A percentile compares a stretch with the other conserved stretches of the same genome.
Evolutionary conservation across 2,329 filamentous ascomycete species (phyloP).

Genomic region (Fusarium humuli): DNA sequence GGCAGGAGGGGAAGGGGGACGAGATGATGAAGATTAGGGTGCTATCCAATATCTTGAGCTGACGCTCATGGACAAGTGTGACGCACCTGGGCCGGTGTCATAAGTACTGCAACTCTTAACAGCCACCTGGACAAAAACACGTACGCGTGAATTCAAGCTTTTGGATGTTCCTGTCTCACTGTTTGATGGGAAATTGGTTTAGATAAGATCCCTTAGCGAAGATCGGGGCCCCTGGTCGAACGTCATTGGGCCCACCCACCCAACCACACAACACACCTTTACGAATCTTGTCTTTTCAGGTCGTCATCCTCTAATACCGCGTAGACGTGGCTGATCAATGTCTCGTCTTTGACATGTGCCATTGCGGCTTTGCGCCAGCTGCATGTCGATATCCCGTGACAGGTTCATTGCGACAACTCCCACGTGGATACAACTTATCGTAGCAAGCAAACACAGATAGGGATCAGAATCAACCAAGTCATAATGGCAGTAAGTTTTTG

Average conservation of each 20-base stretch:
- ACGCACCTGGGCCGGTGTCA: background rate
- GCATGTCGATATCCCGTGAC: background rate
- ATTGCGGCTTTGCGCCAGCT: conserved; percentile 2
- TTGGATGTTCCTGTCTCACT: conserved; percentile 7
- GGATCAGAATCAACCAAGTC: background rate
- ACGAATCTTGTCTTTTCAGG: background rate
- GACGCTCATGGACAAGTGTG: background rate
- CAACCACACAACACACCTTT: conserved; percentile 1
- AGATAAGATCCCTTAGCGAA: conserved; percentile 22
- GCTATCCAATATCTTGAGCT: background rate
- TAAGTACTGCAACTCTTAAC: background rate
- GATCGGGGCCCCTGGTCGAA: conserved; percentile 21
- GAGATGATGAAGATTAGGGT: background rate
- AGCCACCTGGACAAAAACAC: conserved; percentile 2
- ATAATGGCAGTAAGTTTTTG: background rate
- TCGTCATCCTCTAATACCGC: conserved; percentile 4
- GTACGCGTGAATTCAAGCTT: conserved; percentile 1
- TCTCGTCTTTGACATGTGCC: conserved; percentile 22
- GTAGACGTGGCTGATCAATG: conserved; percentile 12
- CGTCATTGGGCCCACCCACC: conserved; percentile 37
- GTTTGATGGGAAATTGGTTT: conserved; percentile 21
- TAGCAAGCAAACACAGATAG: background rate
- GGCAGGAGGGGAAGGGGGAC: conserved; percentile 9
- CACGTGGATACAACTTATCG: too few relatives aligned
- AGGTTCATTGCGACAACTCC: background rate